Base-by-base conservation (phyloP, 345 rosid species). In the Mangifera indica region DNA sequence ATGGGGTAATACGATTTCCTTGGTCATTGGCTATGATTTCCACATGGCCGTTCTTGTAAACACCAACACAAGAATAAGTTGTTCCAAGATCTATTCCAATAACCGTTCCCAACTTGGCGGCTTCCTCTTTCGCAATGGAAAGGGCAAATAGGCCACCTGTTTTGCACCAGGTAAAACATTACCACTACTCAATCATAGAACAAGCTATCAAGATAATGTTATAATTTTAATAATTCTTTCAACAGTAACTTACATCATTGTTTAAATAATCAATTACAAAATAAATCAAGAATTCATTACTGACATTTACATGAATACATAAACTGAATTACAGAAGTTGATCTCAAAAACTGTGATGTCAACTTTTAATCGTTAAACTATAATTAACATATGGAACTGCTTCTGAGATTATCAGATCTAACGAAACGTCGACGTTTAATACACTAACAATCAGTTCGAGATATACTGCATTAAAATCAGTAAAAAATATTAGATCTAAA, bases 21-120 rank as follows among this genome's bases (percentile, higher is more conserved):
- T 94, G 98, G 81, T 94, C 98, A 72, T 94, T 94, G 53, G 98
- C 98, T 81, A 94, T 92, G 79, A 94, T 94, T 67, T 94, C 98
- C 0, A 94, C 98, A 75, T 94, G 97, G 46, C 98, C 98, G 40
- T 90, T 90, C 83, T 89, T 92, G 86, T 94, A 94, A 46, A 94
- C 98, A 79, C 98, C 98, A 53, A 94, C 98, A 81, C 98, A 94
- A 0, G 98, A 94, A 66, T 94, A 94, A 0, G 98, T 94, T 8
- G 98, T 94, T 0, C 98, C 98, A 29, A 94, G 97, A 71, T 94
- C 98, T 34, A 94, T 94, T 63, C 98, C 98, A 17, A 94, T 94
- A 0, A 92, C 98, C 3, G 98, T 87, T 67, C 98, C 98, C 76
- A 94, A 74, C 86, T 91, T 91, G 0, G 89, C 73, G 40, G 92